Base-by-base conservation (phyloP, 2,329 filamentous ascomycete genomes). In the Thermothelomyces thermophilus region DNA sequence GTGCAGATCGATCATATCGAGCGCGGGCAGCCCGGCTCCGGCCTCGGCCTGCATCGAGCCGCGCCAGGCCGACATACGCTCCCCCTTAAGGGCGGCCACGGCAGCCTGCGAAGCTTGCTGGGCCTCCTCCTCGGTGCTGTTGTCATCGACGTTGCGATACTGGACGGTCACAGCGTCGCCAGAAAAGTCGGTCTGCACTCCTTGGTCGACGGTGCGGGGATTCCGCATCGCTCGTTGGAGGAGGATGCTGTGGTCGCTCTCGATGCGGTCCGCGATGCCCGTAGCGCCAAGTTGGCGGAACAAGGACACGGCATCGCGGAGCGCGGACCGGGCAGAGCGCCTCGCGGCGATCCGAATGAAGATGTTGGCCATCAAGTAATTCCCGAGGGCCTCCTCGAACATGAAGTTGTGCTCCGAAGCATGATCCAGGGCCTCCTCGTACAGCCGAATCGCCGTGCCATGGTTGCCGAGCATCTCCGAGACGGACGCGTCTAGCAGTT, bases 1-100 rank as follows among this genome's bases (percentile, higher is more conserved):
- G 36, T 87, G 83, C 54, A 90, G 67, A 64, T 90, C 87, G 62
- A 91, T 83, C 83, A 91, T 90, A 68, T 91, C 87, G 46, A 91
- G 75, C 24, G 85, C 82, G 35, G 85, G 84, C 52, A 90, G 73
- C 10, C 83, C 82, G 31, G 73, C 79, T 2, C 77, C 78, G 17
- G 77, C 72, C 55, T 81, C 79, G 5, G 75, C 74, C 41, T 75
- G 69, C 68, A 80, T 80, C 10, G 77, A 76, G 14, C 78, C 78
- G 57, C 79, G 73, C 80, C 80, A 84, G n/a, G 76, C 77, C 36
- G 77, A 77, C 62, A 82, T 79, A 33, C 77, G 73, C 46, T 80
- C 79, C 40, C 77, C 79, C 57, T 73, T 77, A 6, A 72, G 68
- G 45, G 80, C 76, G 0, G 68, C 67, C 55, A 73, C 71, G 47